Evolutionary conservation across 768 basidiomycete genomes (phyloP).

Genomic region (Candolleomyces efflorescens): DNA sequence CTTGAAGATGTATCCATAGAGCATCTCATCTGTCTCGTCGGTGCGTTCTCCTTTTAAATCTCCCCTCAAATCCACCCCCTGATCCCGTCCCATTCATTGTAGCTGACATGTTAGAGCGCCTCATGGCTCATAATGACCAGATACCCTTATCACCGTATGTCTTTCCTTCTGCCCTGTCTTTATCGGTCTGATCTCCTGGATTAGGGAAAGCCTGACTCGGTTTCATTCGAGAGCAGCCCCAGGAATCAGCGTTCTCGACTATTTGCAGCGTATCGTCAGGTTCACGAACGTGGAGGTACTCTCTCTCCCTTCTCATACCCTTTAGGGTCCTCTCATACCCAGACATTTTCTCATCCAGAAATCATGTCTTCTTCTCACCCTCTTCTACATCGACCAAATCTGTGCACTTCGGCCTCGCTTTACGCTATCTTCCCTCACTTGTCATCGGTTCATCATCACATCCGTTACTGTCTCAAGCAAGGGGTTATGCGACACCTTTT

Average conservation of each 20-base stretch:
- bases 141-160: conserved; percentile 85
- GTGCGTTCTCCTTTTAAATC: conserved; percentile 39
- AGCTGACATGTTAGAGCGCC: conserved; percentile 96
- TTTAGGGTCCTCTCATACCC: conserved; percentile 5
- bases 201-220: conserved; percentile 84
- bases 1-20: conserved; percentile 87
- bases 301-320: not conserved
- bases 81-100: conserved; percentile 16
- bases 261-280: conserved; percentile 87
- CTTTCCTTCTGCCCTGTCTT: conserved; percentile 12
- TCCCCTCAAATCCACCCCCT: not conserved
- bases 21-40: conserved; percentile 82
- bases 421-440: conserved; percentile 92
- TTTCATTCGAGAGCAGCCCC: conserved; percentile 96
- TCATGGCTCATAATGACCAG: conserved; percentile 94
- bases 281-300: conserved; percentile 94
- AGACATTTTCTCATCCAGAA: conserved; percentile 39
- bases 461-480: conserved; percentile 91
- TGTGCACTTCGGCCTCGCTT: conserved; percentile 84
- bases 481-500: conserved; percentile 93
- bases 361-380: conserved; percentile 73
- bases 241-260: conserved; percentile 84
- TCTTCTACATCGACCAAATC: conserved; percentile 93
- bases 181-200: conserved; percentile 13
- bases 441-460: conserved; percentile 96